These are phyloP conservation scores for Chlorella vulgaris DNA, from an alignment of 139 green algal genomes.

Conservation along the genomic window DNA sequence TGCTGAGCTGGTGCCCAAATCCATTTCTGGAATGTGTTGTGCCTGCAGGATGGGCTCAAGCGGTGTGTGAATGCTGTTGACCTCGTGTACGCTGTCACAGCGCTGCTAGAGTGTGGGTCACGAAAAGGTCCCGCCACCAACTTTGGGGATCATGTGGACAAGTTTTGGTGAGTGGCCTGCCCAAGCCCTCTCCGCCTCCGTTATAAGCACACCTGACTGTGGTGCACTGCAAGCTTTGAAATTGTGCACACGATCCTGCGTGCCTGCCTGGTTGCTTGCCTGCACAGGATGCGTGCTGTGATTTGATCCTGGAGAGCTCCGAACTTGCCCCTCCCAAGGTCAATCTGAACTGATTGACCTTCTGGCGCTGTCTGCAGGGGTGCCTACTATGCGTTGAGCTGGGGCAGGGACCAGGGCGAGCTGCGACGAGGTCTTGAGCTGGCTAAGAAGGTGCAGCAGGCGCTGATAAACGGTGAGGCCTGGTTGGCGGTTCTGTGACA, in stretches of 20 bases:
- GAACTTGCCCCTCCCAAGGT: no score
- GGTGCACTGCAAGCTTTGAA: no score
- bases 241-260: no score
- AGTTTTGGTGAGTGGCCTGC: slow-evolving; percentile 41
- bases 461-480: slow-evolving; percentile 51
- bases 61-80: slow-evolving; percentile 53
- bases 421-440: slow-evolving; percentile 58
- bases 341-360: background rate
- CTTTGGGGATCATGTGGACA: slow-evolving; percentile 35
- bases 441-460: slow-evolving; percentile 65
- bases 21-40: background rate
- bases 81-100: slow-evolving; percentile 61
- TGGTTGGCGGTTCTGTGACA: background rate
- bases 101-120: slow-evolving; percentile 56
- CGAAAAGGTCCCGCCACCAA: background rate
- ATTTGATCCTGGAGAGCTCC: no score
- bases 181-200: no score
- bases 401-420: slow-evolving; percentile 30
- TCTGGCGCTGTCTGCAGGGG: slow-evolving; percentile 25
- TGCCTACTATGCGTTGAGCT: slow-evolving; percentile 43
- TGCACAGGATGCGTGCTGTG: no score
- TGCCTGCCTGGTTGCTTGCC: no score
- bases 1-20: no score
- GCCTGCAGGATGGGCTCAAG: slow-evolving; percentile 49
- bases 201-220: no score